Conservation (phyloP, 345 rosid species). For the Nasturtium officinale region DNA sequence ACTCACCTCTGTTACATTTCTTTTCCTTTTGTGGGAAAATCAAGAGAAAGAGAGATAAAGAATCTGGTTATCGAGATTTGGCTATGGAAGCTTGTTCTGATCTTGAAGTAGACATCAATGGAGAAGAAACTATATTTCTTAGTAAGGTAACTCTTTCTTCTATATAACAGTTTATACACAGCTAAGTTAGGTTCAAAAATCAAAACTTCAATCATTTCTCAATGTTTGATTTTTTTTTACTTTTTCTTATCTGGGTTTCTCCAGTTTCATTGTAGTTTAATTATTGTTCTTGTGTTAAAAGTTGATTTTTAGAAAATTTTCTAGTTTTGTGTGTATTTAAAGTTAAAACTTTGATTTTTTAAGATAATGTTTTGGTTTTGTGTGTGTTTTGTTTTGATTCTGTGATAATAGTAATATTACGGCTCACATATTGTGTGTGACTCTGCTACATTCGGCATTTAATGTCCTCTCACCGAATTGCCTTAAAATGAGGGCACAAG, state of each 20-base stretch:
- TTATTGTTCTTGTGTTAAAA: background rate
- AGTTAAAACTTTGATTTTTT: constrained; percentile 8
- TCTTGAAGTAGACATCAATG: constrained; percentile 94
- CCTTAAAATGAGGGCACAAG: constrained; percentile 41
- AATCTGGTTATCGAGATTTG: constrained; percentile 43
- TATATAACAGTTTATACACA: background rate
- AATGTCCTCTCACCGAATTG: constrained; percentile 33
- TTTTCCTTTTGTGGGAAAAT: constrained; percentile 27
- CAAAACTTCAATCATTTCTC: constrained; percentile 23
- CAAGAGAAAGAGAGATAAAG: constrained; percentile 15
- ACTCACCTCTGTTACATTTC: constrained; percentile 39
- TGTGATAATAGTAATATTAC: background rate
- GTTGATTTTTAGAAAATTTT: background rate
- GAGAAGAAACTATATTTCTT: constrained; percentile 79
- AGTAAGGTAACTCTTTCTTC: constrained; percentile 59
- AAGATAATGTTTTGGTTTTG: background rate
- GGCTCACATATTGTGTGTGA: constrained; percentile 40
- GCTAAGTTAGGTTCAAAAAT: constrained; percentile 4
- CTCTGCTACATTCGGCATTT: constrained; percentile 38
- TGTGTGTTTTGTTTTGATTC: constrained; percentile 20
- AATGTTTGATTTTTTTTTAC: constrained; percentile 7
- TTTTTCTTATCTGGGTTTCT: constrained; percentile 11
- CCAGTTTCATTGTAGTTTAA: background rate
- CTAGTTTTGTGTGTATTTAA: background rate
- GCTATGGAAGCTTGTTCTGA: constrained; percentile 77